Percentiles rank a stretch among this genome's conserved stretches.
Conservation (phyloP, 495 filamentous ascomycete genomes). For the Filosporella fistucella region DNA sequence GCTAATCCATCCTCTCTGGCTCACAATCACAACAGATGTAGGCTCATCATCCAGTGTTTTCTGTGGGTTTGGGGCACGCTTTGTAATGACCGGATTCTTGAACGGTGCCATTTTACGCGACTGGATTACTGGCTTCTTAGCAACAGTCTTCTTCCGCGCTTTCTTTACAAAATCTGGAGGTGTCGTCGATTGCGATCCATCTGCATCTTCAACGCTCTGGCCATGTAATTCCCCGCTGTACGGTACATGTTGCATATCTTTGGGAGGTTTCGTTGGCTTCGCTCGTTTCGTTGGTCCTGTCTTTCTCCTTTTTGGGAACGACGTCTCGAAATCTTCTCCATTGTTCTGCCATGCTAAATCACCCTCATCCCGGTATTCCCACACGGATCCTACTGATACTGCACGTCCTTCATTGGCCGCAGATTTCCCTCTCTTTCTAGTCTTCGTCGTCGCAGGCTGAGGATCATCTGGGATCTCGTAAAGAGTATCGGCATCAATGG, state of each 20-base stretch:
- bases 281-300: neutral
- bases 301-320: too few species aligned
- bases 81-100: slow-evolving; percentile 11
- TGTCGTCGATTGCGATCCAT: slow-evolving; percentile 8
- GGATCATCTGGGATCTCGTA: slow-evolving; percentile 6
- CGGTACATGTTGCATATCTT: neutral
- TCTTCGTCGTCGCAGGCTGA: neutral
- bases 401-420: neutral
- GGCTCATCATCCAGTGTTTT: neutral
- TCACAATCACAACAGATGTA: neutral
- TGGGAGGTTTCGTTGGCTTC: neutral
- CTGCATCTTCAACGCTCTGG: too few species aligned
- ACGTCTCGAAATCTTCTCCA: neutral
- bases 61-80: neutral
- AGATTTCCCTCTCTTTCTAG: neutral
- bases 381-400: slow-evolving; percentile 3
- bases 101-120: slow-evolving; percentile 2
- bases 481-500: slow-evolving; percentile 7
- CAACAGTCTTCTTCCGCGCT: neutral
- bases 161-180: slow-evolving; percentile 4
- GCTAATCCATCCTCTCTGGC: slow-evolving; percentile 7
- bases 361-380: slow-evolving; percentile 2
- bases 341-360: neutral
- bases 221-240: too few species aligned
- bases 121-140: neutral